Base-by-base conservation (phyloP, 768 basidiomycete species). In the Atractiella rhizophila region DNA sequence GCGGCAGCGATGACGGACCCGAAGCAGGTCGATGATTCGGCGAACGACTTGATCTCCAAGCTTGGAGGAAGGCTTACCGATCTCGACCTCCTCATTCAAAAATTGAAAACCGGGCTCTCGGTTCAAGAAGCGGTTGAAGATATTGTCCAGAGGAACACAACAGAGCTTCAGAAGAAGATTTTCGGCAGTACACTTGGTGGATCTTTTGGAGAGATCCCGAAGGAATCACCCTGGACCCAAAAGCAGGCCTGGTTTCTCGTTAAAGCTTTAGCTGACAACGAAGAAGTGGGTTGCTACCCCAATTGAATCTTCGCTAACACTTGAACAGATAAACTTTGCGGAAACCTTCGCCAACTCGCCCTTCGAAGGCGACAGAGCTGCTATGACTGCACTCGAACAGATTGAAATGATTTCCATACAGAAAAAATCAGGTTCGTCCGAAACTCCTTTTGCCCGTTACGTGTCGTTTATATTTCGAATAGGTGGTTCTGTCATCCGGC, bases 121-220 rank as follows among this genome's bases (percentile, higher is more conserved):
- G 40, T 47, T 24, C 48, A 47, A 20, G 52, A 51, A n/a, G 52
- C 52, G 4, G 48, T 50, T 11, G 48, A 53, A 52, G 86, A 94
- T 53, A 81, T 96, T 51, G 70, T 91, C 45, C 59, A 60, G 18
- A 68, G 79, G 13, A 74, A 74, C 26, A n/a, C 83, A 9, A 66
- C 71, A 26, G 85, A 91, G 56, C 61, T 96, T 37, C 65, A 78
- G 35, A 94, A 94, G 66, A 75, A 69, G 35, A 79, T 79, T 0
- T 98, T 94, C 54, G 88, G 85, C 0, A 85, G 91, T 48, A 86
- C 91, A 53, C 59, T 64, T 1, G n/a, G n/a, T n/a, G n/a, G n/a
- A n/a, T n/a, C n/a, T n/a, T n/a, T n/a, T n/a, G n/a, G n/a, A n/a
- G 82, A 88, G 40, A 86, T 91, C 52, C 76, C 76, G 3, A 85